These are phyloP conservation scores for Penicillium mononematosum DNA, from an alignment of 495 filamentous ascomycete species.

Conservation along the genomic window DNA sequence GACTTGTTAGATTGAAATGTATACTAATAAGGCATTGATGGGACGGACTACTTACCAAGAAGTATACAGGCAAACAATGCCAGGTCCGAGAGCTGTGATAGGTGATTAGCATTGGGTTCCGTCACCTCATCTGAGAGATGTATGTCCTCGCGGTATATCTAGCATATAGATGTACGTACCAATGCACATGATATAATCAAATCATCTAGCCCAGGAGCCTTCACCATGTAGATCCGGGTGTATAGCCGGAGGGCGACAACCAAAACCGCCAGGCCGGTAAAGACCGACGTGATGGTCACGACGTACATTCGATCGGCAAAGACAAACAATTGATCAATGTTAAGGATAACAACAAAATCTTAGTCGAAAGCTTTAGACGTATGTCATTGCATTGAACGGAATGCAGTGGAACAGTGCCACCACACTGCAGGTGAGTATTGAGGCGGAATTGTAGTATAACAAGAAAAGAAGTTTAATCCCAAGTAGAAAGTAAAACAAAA, in stretches of 20 bases:
- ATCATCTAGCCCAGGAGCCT: conserved; percentile 39
- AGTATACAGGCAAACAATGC: conserved; percentile 30
- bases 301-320: conserved; percentile 14
- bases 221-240: conserved; percentile 33
- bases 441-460: background rate
- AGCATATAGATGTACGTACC: conserved; percentile 22
- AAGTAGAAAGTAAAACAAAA: background rate
- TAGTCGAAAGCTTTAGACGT: background rate
- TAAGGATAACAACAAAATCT: background rate
- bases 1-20: conserved; percentile 10
- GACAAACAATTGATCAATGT: background rate
- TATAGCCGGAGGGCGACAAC: conserved; percentile 34
- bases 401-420: background rate
- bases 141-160: background rate
- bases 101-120: conserved; percentile 1
- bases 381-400: background rate
- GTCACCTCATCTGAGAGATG: background rate
- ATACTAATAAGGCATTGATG: background rate
- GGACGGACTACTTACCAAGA: conserved; percentile 23
- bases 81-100: conserved; percentile 20
- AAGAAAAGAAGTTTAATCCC: background rate
- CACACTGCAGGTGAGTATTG: background rate
- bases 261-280: conserved; percentile 29
- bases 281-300: conserved; percentile 21
- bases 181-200: conserved; percentile 29